phyloP scores from a whole-genome alignment of 139 green algal genomes.

The Chara braunii region DNA sequence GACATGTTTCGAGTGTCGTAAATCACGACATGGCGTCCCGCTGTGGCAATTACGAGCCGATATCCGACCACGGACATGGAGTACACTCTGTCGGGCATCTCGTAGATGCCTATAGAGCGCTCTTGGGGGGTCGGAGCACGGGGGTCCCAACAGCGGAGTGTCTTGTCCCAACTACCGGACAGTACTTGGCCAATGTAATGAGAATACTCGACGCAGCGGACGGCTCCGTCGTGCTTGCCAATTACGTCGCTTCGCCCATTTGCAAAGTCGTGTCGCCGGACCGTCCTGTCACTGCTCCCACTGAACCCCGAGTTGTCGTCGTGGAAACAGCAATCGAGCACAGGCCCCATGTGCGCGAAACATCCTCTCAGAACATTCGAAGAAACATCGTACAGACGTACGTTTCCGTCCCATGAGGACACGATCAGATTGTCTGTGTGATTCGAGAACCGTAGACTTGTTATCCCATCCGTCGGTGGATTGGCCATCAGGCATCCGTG shows the following conservation, averaged over 20 bases:
- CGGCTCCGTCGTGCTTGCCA: constrained; percentile 45
- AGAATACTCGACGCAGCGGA: constrained; percentile 51
- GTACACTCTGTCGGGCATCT: constrained; percentile 49
- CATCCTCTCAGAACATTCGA: constrained; percentile 36
- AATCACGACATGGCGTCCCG: constrained; percentile 64
- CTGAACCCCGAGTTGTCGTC: constrained; percentile 50
- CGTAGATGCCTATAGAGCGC: no score
- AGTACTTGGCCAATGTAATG: constrained; percentile 49
- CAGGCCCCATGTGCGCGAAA: constrained; percentile 47
- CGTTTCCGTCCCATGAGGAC: constrained; percentile 62
- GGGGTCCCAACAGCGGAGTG: constrained; percentile 66
- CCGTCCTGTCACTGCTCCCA: no score
- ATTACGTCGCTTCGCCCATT: constrained; percentile 27
- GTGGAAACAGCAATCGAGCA: constrained; percentile 66
- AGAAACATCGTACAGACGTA: constrained; percentile 59
- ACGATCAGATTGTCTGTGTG: constrained; percentile 47
- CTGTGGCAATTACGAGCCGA: constrained; percentile 67
- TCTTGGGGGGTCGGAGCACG: no score
- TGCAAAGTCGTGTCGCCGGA: no score
- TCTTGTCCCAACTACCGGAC: constrained; percentile 64
- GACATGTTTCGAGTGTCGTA: constrained; percentile 59
- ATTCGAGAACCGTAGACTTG: constrained; percentile 51
- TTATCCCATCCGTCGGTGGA: constrained; percentile 54
- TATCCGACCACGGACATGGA: constrained; percentile 46
- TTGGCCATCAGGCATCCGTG: no score